Percentiles rank a stretch among this genome's conserved stretches.
Conservation (phyloP, 2,329 filamentous ascomycete genomes). For the Colletotrichum noveboracense region DNA sequence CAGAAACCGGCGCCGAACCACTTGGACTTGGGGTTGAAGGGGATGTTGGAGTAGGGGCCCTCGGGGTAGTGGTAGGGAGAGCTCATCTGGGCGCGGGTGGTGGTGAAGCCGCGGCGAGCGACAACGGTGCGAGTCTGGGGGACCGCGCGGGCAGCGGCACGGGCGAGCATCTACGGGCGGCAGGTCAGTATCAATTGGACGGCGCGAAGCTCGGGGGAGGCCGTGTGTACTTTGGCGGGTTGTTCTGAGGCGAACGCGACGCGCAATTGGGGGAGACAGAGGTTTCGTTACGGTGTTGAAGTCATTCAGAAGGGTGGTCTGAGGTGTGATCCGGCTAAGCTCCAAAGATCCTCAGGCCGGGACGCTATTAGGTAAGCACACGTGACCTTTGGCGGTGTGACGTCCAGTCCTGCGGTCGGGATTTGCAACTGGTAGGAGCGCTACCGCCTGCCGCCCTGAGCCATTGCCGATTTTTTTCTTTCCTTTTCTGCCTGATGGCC, state of each 20-base stretch:
- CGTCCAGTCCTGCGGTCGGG: neutral
- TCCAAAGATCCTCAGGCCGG: conserved; percentile 5
- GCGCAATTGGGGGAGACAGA: conserved; percentile 12
- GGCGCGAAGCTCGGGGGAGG: neutral
- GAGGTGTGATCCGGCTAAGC: conserved; percentile 15
- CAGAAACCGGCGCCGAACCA: conserved; percentile 87
- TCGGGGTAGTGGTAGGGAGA: conserved; percentile 99
- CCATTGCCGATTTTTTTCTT: neutral
- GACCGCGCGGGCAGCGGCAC: conserved; percentile 65
- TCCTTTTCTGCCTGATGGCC: neutral
- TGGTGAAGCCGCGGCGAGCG: conserved; percentile 92
- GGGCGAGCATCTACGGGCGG: conserved; percentile 77
- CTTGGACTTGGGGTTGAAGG: conserved; percentile 93
- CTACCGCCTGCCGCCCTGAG: conserved; percentile 6
- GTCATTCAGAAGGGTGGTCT: conserved; percentile 21
- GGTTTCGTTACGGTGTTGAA: conserved; percentile 16
- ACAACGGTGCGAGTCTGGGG: conserved; percentile 69
- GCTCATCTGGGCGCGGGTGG: conserved; percentile 82
- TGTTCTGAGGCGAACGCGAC: conserved; percentile 2
- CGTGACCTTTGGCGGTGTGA: neutral
- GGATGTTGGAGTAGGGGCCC: conserved; percentile 91
- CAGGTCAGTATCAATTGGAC: conserved; percentile 45
- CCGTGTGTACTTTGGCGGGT: conserved; percentile 9
- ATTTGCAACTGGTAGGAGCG: neutral
- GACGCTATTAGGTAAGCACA: conserved; percentile 5